A percentile compares a stretch with the other conserved stretches of the same genome.
phyloP scores from a whole-genome alignment of 805 yeast genomes.

The Metschnikowia chrysomelidarum region DNA sequence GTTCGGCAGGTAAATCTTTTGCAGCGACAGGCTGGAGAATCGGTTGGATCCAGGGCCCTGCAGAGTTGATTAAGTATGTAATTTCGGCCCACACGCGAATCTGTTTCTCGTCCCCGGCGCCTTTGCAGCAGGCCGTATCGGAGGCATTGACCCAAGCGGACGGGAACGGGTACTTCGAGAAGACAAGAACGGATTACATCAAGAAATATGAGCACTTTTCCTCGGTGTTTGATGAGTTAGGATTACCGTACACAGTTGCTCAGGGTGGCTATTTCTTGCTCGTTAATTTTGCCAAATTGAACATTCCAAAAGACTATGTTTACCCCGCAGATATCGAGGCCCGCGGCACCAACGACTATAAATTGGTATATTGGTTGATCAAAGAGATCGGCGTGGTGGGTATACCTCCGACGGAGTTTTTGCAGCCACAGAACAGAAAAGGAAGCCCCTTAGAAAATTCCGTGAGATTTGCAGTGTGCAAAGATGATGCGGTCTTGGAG shows the following conservation, averaged over 20 bases:
- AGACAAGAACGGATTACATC: slow-evolving; percentile 64
- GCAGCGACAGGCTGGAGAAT: slow-evolving; percentile 99
- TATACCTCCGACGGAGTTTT: slow-evolving; percentile 96
- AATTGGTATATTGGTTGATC: slow-evolving; percentile 88
- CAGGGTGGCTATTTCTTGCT: slow-evolving; percentile 93
- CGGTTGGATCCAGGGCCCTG: slow-evolving; percentile 91
- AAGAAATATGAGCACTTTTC: slow-evolving; percentile 74
- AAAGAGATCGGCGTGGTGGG: slow-evolving; percentile 92
- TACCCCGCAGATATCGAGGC: slow-evolving; percentile 67
- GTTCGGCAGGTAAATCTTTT: slow-evolving; percentile 96
- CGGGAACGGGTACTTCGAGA: slow-evolving; percentile 62
- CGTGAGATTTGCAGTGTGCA: slow-evolving; percentile 93
- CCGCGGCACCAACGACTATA: slow-evolving; percentile 78
- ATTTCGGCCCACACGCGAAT: slow-evolving; percentile 92
- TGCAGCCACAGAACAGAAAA: slow-evolving; percentile 55
- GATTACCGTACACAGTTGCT: slow-evolving; percentile 84
- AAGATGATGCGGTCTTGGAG: slow-evolving; percentile 75
- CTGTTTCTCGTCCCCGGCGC: slow-evolving; percentile 87
- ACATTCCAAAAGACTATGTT: slow-evolving; percentile 68
- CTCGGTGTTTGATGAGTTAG: slow-evolving; percentile 77
- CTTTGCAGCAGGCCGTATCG: slow-evolving; percentile 90
- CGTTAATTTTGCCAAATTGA: slow-evolving; percentile 81
- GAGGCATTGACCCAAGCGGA: slow-evolving; percentile 66
- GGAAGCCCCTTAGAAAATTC: slow-evolving; percentile 78
- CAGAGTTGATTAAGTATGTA: slow-evolving; percentile 77